Base-by-base conservation (phyloP, 768 basidiomycete genomes). In the Lactarius sanguifluus region DNA sequence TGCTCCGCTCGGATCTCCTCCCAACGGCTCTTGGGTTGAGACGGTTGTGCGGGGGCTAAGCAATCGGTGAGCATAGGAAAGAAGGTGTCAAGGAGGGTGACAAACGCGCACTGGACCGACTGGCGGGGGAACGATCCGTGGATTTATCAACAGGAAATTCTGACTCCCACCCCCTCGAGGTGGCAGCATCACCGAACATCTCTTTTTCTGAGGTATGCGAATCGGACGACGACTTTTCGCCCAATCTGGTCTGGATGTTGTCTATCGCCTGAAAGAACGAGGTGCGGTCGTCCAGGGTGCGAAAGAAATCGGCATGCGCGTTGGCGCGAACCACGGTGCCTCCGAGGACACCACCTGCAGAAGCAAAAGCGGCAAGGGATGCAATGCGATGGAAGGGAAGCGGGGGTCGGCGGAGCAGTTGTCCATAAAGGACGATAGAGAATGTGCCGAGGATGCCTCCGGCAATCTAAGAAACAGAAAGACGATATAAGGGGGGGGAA, bases 1-100 rank as follows among this genome's bases (percentile, higher is more conserved):
- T 87, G 87, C 38, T 78, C 82, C 54, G 79, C 77, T 62, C 89
- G 85, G 57, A 91, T 86, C 67, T 86, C 82, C 40, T 89, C 87
- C 90, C 90, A 91, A 66, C 79, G 83, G 60, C 76, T 83, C 43
- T 65, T 66, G 59, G 73, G 64, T 64, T 36, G 62, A 38, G 64
- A 54, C 28, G 40, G 23, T 6, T 47, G 38, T 41, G 62, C 25
- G 28, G 36, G 47, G 16, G 43, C 57, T 64, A 62, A 56, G 57
- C 32, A 36, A 25, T 43, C 34, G 28, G 5, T 62, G 28, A 57
- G 56, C 30, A 34, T 4, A 5, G 30, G 16, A 36, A 23, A 50
- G n/a, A n/a, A 50, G 3, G 13, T 1, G 9, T 47, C 45, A 47
- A 41, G 9, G 13, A 13, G 20, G 28, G 34, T 8, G 30, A 30